Base-by-base conservation (phyloP, 805 yeast species). In the Candida tammaniensis region DNA sequence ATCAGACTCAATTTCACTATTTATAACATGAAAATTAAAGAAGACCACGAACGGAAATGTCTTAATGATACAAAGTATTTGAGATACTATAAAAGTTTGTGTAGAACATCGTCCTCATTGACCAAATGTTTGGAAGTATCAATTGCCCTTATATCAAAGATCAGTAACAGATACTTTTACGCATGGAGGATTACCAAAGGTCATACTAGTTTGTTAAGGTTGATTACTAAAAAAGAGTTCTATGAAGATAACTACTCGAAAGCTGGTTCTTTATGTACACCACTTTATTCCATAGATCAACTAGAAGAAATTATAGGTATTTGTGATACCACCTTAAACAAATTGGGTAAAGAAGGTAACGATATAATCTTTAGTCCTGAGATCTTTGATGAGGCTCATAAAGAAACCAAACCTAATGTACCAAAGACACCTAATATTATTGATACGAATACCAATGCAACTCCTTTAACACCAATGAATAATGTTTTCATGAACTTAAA, bases 141-240 rank as follows among this genome's bases (percentile, higher is more conserved):
- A 6, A 53, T 57, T 27, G 61, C 61, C 4, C 64, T 59, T 4
- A 57, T 64, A 13, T 58, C 63, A 7, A 62, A 61, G 28, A 51
- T 64, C 30, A 58, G 65, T 31, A 52, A 55, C 37, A 39, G 68
- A 24, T 63, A 63, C 46, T 63, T 59, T 39, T 55, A 62, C 38
- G 68, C 69, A 2, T 63, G 69, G 69, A 52, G 64, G 45, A 54
- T 63, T 8, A 55, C 65, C 9, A 62, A 60, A 34, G 57, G 62
- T 9, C 67, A 61, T 31, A 54, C 60, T 0, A 52, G 45, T 31
- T 44, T 61, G 24, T 47, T 65, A 33, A 51, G 54, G 27, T 49
- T 52, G 1, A 52, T 61, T 23, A 57, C 61, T 3, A 47, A 51
- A 3, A 40, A 51, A 17, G 54, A 52, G 13, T 64, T 61, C 35